These are phyloP conservation scores for Cyclotella atomus DNA, from an alignment of 108 stramenopile species.

Conservation along the genomic window DNA sequence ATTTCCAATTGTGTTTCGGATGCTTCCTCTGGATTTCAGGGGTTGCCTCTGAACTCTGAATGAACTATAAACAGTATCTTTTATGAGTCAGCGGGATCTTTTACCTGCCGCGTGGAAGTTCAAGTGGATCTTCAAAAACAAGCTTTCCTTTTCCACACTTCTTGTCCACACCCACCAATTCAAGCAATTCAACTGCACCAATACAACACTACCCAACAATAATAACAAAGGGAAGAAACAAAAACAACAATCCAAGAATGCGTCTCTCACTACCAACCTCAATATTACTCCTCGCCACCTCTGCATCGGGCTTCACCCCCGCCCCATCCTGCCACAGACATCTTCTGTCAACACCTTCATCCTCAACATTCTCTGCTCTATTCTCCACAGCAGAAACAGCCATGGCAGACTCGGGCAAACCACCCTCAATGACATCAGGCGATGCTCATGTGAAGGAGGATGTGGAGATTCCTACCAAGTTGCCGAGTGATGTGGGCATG, in stretches of 20 bases:
- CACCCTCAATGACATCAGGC: constrained; percentile 45
- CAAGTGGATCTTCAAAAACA: constrained; percentile 2
- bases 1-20: no score
- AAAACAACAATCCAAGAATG: neutral
- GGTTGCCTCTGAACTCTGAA: no score
- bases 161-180: neutral
- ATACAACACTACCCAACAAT: neutral
- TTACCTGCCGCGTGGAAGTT: constrained; percentile 1
- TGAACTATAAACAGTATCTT: no score
- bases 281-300: neutral
- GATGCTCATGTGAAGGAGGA: constrained; percentile 55
- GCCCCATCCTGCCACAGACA: neutral
- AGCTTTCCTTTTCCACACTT: neutral
- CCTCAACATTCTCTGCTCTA: no score
- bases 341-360: no score
- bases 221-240: no score
- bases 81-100: no score
- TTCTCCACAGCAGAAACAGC: constrained; percentile 31
- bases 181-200: neutral
- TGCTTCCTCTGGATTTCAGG: no score
- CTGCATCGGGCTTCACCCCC: neutral
- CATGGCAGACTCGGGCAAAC: constrained; percentile 66
- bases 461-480: constrained; percentile 80
- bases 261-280: neutral
- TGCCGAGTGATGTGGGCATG: constrained; percentile 88